A percentile compares a stretch with the other conserved stretches of the same genome.
These are phyloP conservation scores for Ambrosiella beaveri DNA, from an alignment of 2,329 filamentous ascomycete species.

Conservation along the genomic window DNA sequence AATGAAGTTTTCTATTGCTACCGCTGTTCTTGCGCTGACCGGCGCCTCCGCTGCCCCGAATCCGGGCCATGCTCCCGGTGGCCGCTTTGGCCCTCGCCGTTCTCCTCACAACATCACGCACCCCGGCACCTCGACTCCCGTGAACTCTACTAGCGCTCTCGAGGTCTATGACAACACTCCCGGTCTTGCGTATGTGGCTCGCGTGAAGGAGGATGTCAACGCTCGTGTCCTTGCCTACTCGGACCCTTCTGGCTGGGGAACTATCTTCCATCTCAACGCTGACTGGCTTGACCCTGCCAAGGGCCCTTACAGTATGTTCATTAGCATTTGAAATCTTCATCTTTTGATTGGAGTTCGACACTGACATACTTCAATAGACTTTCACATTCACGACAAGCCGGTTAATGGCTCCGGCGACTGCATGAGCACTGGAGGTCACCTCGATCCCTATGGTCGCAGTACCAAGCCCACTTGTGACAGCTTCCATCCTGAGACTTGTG, in stretches of 20 bases:
- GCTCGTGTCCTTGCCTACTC: constrained; percentile 10
- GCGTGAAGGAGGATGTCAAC: constrained; percentile 6
- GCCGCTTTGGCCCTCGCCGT: background rate
- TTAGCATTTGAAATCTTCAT: background rate
- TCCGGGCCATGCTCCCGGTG: background rate
- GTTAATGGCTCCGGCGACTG: constrained; percentile 38
- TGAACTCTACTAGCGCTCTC: constrained; percentile 1
- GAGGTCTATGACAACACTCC: constrained; percentile 6
- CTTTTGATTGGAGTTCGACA: background rate
- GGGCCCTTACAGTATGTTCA: constrained; percentile 11
- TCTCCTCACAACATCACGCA: background rate
- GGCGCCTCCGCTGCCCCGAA: background rate
- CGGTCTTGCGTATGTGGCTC: constrained; percentile 8
- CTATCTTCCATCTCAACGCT: constrained; percentile 11
- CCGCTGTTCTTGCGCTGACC: background rate
- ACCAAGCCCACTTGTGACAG: constrained; percentile 31
- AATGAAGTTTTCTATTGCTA: constrained; percentile 8
- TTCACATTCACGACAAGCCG: constrained; percentile 39
- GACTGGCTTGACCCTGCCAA: constrained; percentile 7
- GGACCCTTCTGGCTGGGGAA: constrained; percentile 11
- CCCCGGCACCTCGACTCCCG: background rate
- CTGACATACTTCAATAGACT: constrained; percentile 22
- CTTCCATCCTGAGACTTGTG: constrained; percentile 32
- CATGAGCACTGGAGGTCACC: constrained; percentile 33
- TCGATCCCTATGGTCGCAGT: constrained; percentile 37